These are phyloP conservation scores for Calonectria fujianensis DNA, from an alignment of 2,329 filamentous ascomycete genomes.

Conservation along the genomic window DNA sequence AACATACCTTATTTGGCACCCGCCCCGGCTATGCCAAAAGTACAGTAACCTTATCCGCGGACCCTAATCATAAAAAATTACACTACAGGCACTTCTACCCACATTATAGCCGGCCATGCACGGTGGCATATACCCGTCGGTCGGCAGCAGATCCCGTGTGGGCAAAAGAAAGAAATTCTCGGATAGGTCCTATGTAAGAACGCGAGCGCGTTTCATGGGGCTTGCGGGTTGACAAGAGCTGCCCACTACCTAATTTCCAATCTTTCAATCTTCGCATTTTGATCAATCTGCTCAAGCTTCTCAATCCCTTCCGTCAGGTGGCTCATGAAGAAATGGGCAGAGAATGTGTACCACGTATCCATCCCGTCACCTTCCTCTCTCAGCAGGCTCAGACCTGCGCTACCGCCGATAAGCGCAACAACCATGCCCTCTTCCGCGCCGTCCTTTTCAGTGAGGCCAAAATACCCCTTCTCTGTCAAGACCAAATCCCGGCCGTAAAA, in stretches of 20 bases:
- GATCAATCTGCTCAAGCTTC: constrained; percentile 16
- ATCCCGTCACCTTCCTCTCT: not conserved
- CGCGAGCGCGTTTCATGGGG: not conserved
- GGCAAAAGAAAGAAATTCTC: not conserved
- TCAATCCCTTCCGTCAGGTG: constrained; percentile 14
- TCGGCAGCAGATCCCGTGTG: too few relatives aligned
- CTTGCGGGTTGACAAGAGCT: not conserved
- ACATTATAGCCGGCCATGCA: not conserved
- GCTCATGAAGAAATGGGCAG: constrained; percentile 13
- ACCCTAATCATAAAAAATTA: constrained; percentile 8
- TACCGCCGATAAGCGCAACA: constrained; percentile 1
- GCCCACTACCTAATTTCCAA: constrained; percentile 8
- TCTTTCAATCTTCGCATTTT: not conserved
- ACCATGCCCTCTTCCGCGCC: constrained; percentile 18
- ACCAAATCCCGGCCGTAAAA: not conserved
- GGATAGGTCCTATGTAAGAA: not conserved
- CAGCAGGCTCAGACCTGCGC: not conserved
- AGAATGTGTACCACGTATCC: constrained; percentile 12
- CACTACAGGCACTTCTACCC: not conserved
- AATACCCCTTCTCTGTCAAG: constrained; percentile 11
- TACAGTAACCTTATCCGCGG: not conserved
- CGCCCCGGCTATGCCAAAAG: not conserved
- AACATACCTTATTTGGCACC: not conserved
- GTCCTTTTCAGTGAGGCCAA: not conserved
- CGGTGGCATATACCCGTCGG: not conserved